Evolutionary conservation across 192 early-diverging fungal genomes (phyloP).

Genomic region (Backusella sp.): DNA sequence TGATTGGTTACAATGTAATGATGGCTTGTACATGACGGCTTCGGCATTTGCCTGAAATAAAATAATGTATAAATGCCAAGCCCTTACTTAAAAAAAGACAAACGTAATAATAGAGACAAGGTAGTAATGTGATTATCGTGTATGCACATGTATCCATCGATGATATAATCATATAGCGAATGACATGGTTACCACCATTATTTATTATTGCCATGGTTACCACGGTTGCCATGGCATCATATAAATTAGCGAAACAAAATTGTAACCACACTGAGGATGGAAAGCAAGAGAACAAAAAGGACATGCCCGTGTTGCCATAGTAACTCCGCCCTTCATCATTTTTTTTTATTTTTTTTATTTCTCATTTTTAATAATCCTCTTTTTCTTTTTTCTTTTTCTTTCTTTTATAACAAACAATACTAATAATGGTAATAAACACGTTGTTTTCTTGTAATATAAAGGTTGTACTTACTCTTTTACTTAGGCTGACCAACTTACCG

Average conservation of each 20-base stretch:
- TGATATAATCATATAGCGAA: too few relatives aligned
- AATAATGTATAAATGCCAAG: background rate
- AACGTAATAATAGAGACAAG: background rate
- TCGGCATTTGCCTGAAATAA: background rate
- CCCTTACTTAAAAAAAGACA: background rate
- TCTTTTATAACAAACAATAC: background rate
- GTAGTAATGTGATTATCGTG: background rate
- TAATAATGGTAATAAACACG: conserved; percentile 16
- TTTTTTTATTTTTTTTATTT: background rate
- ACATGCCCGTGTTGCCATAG: background rate
- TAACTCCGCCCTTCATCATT: background rate
- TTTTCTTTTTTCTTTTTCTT: background rate
- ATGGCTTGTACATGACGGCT: background rate
- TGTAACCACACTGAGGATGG: background rate
- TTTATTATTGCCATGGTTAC: too few relatives aligned
- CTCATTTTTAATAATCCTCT: background rate
- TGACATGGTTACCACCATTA: too few relatives aligned
- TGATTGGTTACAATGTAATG: background rate
- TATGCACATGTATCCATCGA: background rate
- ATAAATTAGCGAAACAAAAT: background rate
- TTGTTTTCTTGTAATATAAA: background rate
- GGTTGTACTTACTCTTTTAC: background rate
- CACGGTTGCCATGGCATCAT: background rate
- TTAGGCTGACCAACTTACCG: conserved; percentile 84
- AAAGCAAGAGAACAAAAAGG: background rate